Evolutionary conservation across 2,329 filamentous ascomycete genomes (phyloP).

Genomic region (Cytospora piceae): DNA sequence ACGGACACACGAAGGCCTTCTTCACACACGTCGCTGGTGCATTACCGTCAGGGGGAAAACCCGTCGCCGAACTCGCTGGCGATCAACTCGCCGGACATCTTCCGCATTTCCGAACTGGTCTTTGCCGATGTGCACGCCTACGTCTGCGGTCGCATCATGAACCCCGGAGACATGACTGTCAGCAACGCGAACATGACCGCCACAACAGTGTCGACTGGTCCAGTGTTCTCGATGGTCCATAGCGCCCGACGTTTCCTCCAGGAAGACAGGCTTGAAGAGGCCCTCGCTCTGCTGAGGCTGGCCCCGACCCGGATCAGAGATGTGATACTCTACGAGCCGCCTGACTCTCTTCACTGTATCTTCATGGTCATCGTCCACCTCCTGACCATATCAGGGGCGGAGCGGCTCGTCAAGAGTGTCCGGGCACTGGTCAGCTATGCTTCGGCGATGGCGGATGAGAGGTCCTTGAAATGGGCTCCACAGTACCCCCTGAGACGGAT

Average conservation of each 20-base stretch:
- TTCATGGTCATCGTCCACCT: slow-evolving; percentile 29
- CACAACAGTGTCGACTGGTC: slow-evolving; percentile 8
- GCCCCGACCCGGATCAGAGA: slow-evolving; percentile 17
- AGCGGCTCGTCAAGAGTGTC: slow-evolving; percentile 16
- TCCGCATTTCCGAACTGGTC: slow-evolving; percentile 26
- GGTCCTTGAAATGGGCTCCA: slow-evolving; percentile 16
- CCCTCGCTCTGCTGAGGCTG: slow-evolving; percentile 22
- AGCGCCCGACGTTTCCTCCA: slow-evolving; percentile 23
- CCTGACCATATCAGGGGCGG: slow-evolving; percentile 8
- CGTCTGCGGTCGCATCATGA: slow-evolving; percentile 19
- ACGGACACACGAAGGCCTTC: slow-evolving; percentile 15
- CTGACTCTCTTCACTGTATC: slow-evolving; percentile 20
- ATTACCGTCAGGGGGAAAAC: slow-evolving; percentile 6
- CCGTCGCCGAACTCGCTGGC: slow-evolving; percentile 20
- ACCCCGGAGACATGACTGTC: background rate
- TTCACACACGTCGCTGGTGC: background rate
- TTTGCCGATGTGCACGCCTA: slow-evolving; percentile 27
- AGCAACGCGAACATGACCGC: background rate
- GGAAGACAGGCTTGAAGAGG: slow-evolving; percentile 24
- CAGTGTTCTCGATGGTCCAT: slow-evolving; percentile 22
- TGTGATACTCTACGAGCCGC: slow-evolving; percentile 21
- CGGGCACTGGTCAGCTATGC: slow-evolving; percentile 24
- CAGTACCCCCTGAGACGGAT: slow-evolving; percentile 27
- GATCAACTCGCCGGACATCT: slow-evolving; percentile 23
- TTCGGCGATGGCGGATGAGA: slow-evolving; percentile 20